These are phyloP conservation scores for Entomortierella beljakovae DNA, from an alignment of 192 early-diverging fungal species.

Conservation along the genomic window DNA sequence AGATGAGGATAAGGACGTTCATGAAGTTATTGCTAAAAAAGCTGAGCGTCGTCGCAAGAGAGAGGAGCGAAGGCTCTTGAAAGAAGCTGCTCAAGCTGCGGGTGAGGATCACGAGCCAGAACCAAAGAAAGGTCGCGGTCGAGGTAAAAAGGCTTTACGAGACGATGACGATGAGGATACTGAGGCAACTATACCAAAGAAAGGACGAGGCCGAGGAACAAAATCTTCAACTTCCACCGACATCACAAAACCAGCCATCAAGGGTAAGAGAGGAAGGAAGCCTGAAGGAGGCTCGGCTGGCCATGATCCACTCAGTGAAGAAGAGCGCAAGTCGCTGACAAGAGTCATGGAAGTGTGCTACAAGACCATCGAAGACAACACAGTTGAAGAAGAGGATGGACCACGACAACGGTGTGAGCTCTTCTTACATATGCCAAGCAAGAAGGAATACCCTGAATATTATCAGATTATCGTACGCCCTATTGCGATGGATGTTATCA, in stretches of 20 bases:
- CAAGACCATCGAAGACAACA: constrained; percentile 70
- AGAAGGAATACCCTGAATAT: constrained; percentile 87
- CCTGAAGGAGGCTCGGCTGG: constrained; percentile 15
- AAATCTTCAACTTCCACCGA: constrained; percentile 36
- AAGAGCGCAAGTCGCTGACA: constrained; percentile 66
- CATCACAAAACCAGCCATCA: constrained; percentile 14
- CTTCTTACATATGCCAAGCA: constrained; percentile 81
- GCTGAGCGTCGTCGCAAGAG: constrained; percentile 56
- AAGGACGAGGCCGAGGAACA: constrained; percentile 37
- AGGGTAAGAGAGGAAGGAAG: constrained; percentile 46
- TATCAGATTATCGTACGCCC: constrained; percentile 90
- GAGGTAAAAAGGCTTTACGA: constrained; percentile 53
- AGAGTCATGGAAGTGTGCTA: constrained; percentile 67
- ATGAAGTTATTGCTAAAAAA: constrained; percentile 65
- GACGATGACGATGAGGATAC: constrained; percentile 39
- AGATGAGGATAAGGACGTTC: constrained; percentile 71
- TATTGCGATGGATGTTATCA: constrained; percentile 91
- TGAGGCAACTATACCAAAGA: constrained; percentile 12
- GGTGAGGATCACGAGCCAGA: constrained; percentile 31
- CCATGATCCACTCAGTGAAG: constrained; percentile 59
- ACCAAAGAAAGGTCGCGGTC: constrained; percentile 57
- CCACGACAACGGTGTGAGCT: constrained; percentile 76
- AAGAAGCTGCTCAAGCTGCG: constrained; percentile 10
- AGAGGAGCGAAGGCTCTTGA: constrained; percentile 47
- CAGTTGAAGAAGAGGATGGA: constrained; percentile 60